Conservation (phyloP, 2,329 filamentous ascomycete species). For the Aspergillus viridinutans region DNA sequence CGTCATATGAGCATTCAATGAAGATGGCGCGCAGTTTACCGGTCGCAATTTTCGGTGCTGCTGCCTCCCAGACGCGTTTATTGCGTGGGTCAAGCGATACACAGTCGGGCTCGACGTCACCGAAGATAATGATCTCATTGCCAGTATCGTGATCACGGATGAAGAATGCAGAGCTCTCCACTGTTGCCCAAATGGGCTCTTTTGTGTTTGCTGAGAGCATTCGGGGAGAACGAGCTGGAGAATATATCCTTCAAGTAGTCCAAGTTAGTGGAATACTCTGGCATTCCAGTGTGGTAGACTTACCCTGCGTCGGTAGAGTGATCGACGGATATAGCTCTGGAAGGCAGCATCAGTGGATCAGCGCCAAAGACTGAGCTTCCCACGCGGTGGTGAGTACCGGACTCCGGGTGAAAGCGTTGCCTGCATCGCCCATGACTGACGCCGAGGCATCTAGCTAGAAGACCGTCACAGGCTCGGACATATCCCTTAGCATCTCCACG, state of each 20-base stretch:
- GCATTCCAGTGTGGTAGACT: constrained; percentile 1
- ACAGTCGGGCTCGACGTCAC: constrained; percentile 89
- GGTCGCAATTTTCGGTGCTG: constrained; percentile 74
- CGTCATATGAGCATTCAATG: constrained; percentile 92
- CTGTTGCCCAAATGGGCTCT: constrained; percentile 24
- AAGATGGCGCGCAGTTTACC: constrained; percentile 76
- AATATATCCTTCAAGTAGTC: constrained; percentile 23
- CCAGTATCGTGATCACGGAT: constrained; percentile 69
- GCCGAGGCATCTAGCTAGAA: constrained; percentile 82
- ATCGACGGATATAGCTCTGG: constrained; percentile 31
- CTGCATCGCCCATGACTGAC: constrained; percentile 90
- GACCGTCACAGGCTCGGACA: constrained; percentile 78
- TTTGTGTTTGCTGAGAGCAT: constrained; percentile 13
- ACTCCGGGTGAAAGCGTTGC: constrained; percentile 54
- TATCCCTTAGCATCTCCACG: constrained; percentile 78
- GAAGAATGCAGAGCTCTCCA: constrained; percentile 88
- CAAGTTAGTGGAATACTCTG: background rate
- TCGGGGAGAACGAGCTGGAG: constrained; percentile 27
- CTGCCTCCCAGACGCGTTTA: constrained; percentile 77
- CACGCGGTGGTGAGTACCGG: constrained; percentile 56
- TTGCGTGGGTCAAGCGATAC: constrained; percentile 79
- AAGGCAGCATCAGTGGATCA: constrained; percentile 47
- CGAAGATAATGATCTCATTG: constrained; percentile 85
- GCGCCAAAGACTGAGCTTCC: constrained; percentile 40
- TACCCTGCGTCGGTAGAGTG: constrained; percentile 28